Conservation (phyloP, 2,329 filamentous ascomycete genomes). For the Fusarium luffae region DNA sequence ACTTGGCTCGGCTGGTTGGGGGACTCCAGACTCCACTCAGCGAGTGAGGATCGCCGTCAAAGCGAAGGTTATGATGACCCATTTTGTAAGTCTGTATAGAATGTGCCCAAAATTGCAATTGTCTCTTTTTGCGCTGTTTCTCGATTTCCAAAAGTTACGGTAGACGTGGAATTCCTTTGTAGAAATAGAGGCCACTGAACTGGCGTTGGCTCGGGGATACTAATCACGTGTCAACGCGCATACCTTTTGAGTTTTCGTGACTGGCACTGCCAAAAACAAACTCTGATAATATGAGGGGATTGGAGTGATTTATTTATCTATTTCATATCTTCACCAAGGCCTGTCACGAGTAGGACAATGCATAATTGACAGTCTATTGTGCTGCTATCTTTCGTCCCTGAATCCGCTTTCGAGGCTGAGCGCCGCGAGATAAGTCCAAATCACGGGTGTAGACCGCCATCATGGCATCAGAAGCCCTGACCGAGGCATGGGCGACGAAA, state of each 20-base stretch:
- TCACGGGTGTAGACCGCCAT: neutral
- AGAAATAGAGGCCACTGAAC: conserved; percentile 3
- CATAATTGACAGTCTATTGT: conserved; percentile 2
- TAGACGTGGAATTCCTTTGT: neutral
- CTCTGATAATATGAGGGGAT: neutral
- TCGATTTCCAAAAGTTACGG: neutral
- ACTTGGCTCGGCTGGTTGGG: conserved; percentile 56
- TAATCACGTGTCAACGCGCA: conserved; percentile 29
- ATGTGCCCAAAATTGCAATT: neutral
- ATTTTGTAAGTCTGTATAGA: conserved; percentile 4
- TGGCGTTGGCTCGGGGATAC: conserved; percentile 23
- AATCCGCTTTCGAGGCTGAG: conserved; percentile 13
- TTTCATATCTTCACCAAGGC: neutral
- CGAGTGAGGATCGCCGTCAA: conserved; percentile 50
- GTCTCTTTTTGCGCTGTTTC: neutral
- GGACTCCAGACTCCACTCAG: conserved; percentile 52
- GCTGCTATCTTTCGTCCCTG: conserved; percentile 2
- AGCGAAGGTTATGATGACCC: conserved; percentile 53
- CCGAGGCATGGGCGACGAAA: neutral
- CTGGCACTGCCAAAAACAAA: neutral
- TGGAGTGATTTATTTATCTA: neutral
- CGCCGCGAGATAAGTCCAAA: conserved; percentile 2
- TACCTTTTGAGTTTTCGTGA: neutral
- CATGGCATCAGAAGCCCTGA: neutral
- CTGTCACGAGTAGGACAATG: neutral